Conservation (phyloP, 2,329 filamentous ascomycete genomes). For the Penicillium frequentans region DNA sequence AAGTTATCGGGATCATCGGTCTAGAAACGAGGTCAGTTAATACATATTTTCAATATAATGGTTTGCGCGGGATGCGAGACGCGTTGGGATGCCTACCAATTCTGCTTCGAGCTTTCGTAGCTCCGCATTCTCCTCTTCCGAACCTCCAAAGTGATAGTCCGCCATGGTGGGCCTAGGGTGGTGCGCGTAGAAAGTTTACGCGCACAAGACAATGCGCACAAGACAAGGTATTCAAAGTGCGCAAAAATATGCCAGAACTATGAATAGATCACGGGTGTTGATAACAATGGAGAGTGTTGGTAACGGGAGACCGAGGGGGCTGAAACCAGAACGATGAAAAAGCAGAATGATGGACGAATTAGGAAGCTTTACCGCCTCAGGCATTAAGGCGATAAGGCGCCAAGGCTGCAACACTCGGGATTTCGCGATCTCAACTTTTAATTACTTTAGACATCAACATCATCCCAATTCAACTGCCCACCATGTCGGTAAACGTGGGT, state of each 20-base stretch:
- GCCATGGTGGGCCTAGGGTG: constrained; percentile 34
- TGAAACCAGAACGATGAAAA: constrained; percentile 13
- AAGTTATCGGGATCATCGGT: constrained; percentile 81
- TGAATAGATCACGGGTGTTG: constrained; percentile 4
- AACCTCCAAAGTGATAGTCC: constrained; percentile 71
- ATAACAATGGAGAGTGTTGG: constrained; percentile 15
- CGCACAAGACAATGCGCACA: no score
- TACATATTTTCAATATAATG: background rate
- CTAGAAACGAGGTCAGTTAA: constrained; percentile 38
- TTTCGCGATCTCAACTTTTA: constrained; percentile 9
- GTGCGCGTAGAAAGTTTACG: background rate
- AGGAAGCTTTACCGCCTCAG: constrained; percentile 8
- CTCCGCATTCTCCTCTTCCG: constrained; percentile 79
- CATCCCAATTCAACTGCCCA: constrained; percentile 7
- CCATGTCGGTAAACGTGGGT: constrained; percentile 18
- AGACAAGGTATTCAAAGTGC: background rate
- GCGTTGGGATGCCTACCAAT: constrained; percentile 60
- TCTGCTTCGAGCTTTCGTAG: constrained; percentile 76
- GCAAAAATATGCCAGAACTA: constrained; percentile 2
- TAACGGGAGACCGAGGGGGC: constrained; percentile 11
- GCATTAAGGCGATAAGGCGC: background rate
- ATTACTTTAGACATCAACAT: constrained; percentile 1
- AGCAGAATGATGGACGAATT: constrained; percentile 8
- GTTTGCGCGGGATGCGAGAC: background rate
- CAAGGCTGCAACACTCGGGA: background rate